Base-by-base conservation (phyloP, 2,329 filamentous ascomycete species). In the Neopestalotiopsis clavispora region DNA sequence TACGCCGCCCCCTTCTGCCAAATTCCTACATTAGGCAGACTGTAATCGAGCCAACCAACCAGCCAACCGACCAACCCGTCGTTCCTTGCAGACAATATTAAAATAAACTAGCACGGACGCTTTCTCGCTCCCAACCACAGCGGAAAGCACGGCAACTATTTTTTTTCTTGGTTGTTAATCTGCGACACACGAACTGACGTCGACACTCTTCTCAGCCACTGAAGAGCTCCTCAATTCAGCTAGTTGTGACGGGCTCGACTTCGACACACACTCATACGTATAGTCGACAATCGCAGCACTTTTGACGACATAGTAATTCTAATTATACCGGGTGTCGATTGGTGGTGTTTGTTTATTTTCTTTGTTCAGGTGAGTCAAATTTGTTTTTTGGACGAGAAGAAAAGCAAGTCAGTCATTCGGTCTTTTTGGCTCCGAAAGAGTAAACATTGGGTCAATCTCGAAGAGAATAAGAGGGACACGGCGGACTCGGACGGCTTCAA, bases 271-370 rank as follows among this genome's bases (percentile, higher is more conserved):
- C 34, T 7, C 34, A 38, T 10, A 38, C 34, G n/a, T 23, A 52
- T 52, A 52, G 45, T 52, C 45, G 45, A 52, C 45, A 17, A n/a
- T 52, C 45, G 45, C 45, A 52, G 45, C 30, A 17, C 13, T 59
- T 7, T 32, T 34, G 57, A 23, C 57, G 57, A 34, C 23, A 59
- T 59, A 59, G 57, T 59, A 59, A 59, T 34, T 59, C 20, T 59
- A 59, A 59, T 59, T 30, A 59, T 34, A 17, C 12, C 45, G 45
- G 45, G 45, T 23, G 14, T 9, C 45, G 45, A 52, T 52, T 52
- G 45, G 45, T 52, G 45, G 45, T 52, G 45, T 52, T 52, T 52
- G 45, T 52, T 52, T 17, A 23, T 52, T 52, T 52, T 52, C 45
- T 52, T 20, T 20, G 14, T 52, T 20, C n/a, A n/a, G 45, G 45